Evolutionary conservation across 768 basidiomycete species (phyloP).

Genomic region (Chalciporus pseudorubinellus): DNA sequence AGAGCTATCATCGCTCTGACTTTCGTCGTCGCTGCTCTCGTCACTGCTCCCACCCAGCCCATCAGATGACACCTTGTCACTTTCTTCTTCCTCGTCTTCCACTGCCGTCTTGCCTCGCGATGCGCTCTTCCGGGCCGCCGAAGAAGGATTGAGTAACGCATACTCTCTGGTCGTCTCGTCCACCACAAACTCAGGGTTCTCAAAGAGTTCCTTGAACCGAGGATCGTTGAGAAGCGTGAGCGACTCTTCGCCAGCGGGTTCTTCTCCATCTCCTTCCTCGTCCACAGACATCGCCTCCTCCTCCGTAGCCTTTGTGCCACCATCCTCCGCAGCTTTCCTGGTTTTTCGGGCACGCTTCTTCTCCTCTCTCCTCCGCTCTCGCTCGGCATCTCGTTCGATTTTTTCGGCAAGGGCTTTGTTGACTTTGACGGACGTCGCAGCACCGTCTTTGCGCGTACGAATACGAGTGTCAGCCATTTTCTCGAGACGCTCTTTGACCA

Average conservation of each 20-base stretch:
- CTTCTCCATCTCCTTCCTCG: constrained; percentile 7
- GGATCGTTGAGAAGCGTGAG: constrained; percentile 73
- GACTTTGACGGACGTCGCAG: constrained; percentile 35
- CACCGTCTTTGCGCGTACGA: constrained; percentile 64
- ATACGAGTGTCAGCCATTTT: constrained; percentile 93
- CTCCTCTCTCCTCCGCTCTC: constrained; percentile 53
- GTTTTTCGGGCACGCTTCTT: constrained; percentile 48
- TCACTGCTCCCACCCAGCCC: constrained; percentile 44
- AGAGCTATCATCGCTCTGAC: constrained; percentile 48
- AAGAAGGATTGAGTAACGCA: constrained; percentile 89
- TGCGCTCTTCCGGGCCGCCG: constrained; percentile 53
- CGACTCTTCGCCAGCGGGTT: constrained; percentile 20
- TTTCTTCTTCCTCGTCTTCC: constrained; percentile 87
- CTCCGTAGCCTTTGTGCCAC: constrained; percentile 32
- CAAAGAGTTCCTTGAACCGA: constrained; percentile 87
- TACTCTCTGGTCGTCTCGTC: constrained; percentile 88
- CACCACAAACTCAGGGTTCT: constrained; percentile 88
- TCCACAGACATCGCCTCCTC: constrained; percentile 36
- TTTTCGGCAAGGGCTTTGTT: constrained; percentile 87
- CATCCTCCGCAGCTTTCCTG: constrained; percentile 36
- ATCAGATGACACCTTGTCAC: constrained; percentile 64
- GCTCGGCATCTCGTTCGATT: constrained; percentile 56
- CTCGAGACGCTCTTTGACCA: constrained; percentile 86
- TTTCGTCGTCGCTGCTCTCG: constrained; percentile 45
- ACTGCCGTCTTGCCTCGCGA: constrained; percentile 69